These are phyloP conservation scores for Phylloboletellus chloephorus DNA, from an alignment of 1,284 basidiomycete genomes.

Conservation along the genomic window DNA sequence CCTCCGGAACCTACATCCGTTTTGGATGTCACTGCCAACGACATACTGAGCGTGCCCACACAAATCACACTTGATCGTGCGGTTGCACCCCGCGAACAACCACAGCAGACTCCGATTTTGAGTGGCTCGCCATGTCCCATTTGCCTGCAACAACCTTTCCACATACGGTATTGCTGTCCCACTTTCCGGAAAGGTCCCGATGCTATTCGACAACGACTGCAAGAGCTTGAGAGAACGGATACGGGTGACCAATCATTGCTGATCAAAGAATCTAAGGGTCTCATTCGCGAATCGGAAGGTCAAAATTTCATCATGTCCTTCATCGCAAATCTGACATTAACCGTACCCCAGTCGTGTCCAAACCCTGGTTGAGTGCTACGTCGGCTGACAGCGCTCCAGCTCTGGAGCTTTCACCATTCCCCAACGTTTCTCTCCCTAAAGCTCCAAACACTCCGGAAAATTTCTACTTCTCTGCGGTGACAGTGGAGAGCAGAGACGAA, in stretches of 20 bases:
- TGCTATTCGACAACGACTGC: slow-evolving; percentile 37
- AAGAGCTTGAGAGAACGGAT: slow-evolving; percentile 31
- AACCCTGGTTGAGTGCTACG: not conserved
- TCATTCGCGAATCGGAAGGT: slow-evolving; percentile 24
- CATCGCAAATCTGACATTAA: slow-evolving; percentile 5
- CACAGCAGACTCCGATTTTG: not conserved
- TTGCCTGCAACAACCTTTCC: slow-evolving; percentile 36
- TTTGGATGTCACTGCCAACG: not conserved
- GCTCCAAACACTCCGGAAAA: slow-evolving; percentile 21
- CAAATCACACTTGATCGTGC: slow-evolving; percentile 1
- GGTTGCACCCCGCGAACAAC: slow-evolving; percentile 1
- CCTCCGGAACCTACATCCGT: not conserved
- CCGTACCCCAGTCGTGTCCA: slow-evolving; percentile 1
- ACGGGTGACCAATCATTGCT: slow-evolving; percentile 23
- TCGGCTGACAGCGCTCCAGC: not conserved
- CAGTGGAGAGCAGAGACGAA: slow-evolving; percentile 30
- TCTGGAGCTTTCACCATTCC: not conserved
- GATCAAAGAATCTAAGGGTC: slow-evolving; percentile 35
- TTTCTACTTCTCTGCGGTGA: slow-evolving; percentile 28
- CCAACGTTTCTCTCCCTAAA: slow-evolving; percentile 1
- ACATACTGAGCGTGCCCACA: slow-evolving; percentile 2
- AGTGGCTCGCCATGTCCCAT: slow-evolving; percentile 33
- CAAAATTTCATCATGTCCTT: not conserved
- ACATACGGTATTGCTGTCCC: slow-evolving; percentile 40
- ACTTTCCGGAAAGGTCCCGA: slow-evolving; percentile 34